Conservation (phyloP, 2,329 filamentous ascomycete genomes). For the Juglanconis juglandina region DNA sequence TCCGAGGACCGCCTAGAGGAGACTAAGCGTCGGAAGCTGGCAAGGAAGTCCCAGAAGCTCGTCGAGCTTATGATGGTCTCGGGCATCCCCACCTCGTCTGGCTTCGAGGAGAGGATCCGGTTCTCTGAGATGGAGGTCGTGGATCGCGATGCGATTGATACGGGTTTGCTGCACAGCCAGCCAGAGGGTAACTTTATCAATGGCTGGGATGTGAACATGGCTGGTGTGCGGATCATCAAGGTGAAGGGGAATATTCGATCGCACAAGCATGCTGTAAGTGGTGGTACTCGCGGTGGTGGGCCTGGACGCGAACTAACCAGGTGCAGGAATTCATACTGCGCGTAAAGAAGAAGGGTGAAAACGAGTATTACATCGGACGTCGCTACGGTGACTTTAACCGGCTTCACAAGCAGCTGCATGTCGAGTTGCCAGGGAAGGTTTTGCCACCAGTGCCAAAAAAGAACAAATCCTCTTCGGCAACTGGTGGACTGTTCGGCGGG, state of each 20-base stretch:
- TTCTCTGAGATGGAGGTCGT: conserved; percentile 98
- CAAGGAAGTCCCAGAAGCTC: conserved; percentile 88
- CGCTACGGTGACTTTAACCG: conserved; percentile 84
- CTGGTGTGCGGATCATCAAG: conserved; percentile 76
- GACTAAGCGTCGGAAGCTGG: conserved; percentile 89
- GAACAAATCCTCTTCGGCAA: conserved; percentile 76
- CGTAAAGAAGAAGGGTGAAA: conserved; percentile 72
- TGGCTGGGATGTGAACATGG: conserved; percentile 95
- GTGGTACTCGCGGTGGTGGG: neutral
- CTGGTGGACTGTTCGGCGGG: conserved; percentile 41
- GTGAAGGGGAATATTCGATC: conserved; percentile 83
- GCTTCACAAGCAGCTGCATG: conserved; percentile 73
- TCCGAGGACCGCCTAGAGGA: conserved; percentile 95
- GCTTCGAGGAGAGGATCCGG: conserved; percentile 94
- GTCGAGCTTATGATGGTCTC: conserved; percentile 99
- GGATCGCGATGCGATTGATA: conserved; percentile 87
- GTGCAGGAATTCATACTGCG: conserved; percentile 80
- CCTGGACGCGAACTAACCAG: neutral
- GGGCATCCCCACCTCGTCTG: conserved; percentile 89
- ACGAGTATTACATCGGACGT: conserved; percentile 76
- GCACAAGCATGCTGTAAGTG: conserved; percentile 84
- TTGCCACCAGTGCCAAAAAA: conserved; percentile 84
- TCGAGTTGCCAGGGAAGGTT: conserved; percentile 86
- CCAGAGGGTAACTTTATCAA: conserved; percentile 92
- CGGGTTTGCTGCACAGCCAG: conserved; percentile 78